phyloP scores from a whole-genome alignment of 2,329 filamentous ascomycete genomes.

The Nigrospora osmanthi region DNA sequence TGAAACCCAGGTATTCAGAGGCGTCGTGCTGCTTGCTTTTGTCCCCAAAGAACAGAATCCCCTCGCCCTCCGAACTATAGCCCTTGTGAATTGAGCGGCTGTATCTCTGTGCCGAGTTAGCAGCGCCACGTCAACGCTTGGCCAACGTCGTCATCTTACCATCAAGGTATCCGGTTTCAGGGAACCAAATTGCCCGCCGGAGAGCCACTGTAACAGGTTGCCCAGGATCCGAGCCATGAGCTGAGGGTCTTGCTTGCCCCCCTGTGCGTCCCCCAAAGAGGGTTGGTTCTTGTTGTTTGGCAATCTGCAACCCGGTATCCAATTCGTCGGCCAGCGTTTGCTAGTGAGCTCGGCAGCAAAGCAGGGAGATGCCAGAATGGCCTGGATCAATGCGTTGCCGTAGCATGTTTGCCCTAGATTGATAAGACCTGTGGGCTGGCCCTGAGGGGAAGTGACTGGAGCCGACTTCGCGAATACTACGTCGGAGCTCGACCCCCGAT shows the following conservation, averaged over 20 bases:
- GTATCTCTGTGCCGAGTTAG: slow-evolving; percentile 42
- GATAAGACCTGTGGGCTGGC: slow-evolving; percentile 59
- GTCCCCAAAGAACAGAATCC: slow-evolving; percentile 46
- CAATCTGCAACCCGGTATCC: slow-evolving; percentile 50
- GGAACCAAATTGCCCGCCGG: slow-evolving; percentile 36
- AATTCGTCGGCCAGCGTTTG: slow-evolving; percentile 54
- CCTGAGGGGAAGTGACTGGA: slow-evolving; percentile 19
- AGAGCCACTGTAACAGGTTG: slow-evolving; percentile 51
- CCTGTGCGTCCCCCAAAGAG: too few relatives aligned
- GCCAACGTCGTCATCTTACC: slow-evolving; percentile 30
- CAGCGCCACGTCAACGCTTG: neutral
- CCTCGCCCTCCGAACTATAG: slow-evolving; percentile 4
- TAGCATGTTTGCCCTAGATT: slow-evolving; percentile 86
- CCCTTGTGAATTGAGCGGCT: slow-evolving; percentile 51
- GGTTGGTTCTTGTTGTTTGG: too few relatives aligned
- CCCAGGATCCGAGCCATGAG: slow-evolving; percentile 52
- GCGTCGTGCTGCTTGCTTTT: slow-evolving; percentile 80
- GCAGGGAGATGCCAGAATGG: slow-evolving; percentile 64
- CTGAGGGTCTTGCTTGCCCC: slow-evolving; percentile 35
- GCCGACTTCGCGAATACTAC: slow-evolving; percentile 33
- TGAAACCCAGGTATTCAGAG: slow-evolving; percentile 79
- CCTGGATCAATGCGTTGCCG: slow-evolving; percentile 85
- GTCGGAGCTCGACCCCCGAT: slow-evolving; percentile 21
- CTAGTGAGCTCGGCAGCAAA: slow-evolving; percentile 59
- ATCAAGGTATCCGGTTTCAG: slow-evolving; percentile 50